phyloP scores from a whole-genome alignment of 2,329 filamentous ascomycete genomes.

The Bipolaris victoriae region DNA sequence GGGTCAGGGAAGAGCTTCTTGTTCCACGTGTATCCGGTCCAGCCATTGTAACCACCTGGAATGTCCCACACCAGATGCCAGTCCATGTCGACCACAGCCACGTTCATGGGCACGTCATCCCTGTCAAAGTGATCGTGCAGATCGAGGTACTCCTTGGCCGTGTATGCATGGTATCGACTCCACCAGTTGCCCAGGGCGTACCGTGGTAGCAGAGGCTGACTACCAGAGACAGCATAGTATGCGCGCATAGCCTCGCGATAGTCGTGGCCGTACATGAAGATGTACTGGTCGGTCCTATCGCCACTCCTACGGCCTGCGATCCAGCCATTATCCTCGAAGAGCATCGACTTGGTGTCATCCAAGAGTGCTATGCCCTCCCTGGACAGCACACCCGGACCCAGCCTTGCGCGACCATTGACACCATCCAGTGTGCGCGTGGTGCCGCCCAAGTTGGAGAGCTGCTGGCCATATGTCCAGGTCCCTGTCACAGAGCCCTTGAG shows the following conservation, averaged over 20 bases:
- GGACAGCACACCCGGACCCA: constrained; percentile 61
- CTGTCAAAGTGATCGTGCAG: constrained; percentile 63
- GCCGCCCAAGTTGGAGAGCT: constrained; percentile 52
- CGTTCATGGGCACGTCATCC: constrained; percentile 61
- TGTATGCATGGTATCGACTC: constrained; percentile 67
- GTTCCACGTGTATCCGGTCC: constrained; percentile 70
- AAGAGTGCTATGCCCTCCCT: constrained; percentile 59
- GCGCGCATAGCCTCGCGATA: constrained; percentile 61
- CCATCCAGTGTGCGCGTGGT: constrained; percentile 63
- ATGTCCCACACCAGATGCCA: constrained; percentile 63
- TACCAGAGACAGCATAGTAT: constrained; percentile 63
- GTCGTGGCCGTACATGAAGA: constrained; percentile 65
- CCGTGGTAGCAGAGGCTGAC: constrained; percentile 62
- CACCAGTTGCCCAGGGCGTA: constrained; percentile 70
- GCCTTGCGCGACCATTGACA: constrained; percentile 57
- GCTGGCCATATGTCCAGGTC: constrained; percentile 60
- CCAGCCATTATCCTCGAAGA: constrained; percentile 62
- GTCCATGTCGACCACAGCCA: constrained; percentile 70
- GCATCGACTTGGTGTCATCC: constrained; percentile 63
- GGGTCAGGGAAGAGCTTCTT: constrained; percentile 61
- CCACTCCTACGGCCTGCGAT: constrained; percentile 57
- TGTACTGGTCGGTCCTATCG: constrained; percentile 62
- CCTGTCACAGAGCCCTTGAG: constrained; percentile 54
- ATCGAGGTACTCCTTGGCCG: constrained; percentile 60
- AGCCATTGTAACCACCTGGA: constrained; percentile 53